These are phyloP conservation scores for Polychytrium aggregatum DNA, from an alignment of 192 early-diverging fungal species.

Conservation along the genomic window DNA sequence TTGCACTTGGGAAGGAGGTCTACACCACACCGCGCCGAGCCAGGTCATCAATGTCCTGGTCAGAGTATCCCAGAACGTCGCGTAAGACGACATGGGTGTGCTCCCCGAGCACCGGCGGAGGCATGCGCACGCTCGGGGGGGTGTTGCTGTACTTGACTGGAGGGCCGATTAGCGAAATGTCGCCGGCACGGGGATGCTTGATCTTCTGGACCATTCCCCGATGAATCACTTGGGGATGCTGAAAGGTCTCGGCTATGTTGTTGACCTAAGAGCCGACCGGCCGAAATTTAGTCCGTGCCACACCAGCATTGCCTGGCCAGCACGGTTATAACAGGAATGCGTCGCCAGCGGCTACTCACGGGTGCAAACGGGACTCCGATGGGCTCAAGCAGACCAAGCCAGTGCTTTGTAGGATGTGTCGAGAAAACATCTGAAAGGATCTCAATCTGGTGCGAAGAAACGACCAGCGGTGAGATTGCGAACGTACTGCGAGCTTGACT, in stretches of 20 bases:
- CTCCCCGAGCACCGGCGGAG: conserved; percentile 77
- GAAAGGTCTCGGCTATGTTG: conserved; percentile 41
- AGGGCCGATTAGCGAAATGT: conserved; percentile 61
- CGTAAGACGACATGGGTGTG: conserved; percentile 74
- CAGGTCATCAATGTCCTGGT: conserved; percentile 35
- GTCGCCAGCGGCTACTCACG: conserved; percentile 43
- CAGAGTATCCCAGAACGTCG: conserved; percentile 50
- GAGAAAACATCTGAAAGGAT: conserved; percentile 43
- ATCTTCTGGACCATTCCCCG: conserved; percentile 66
- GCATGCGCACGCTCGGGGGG: conserved; percentile 46
- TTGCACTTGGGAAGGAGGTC: too few relatives aligned
- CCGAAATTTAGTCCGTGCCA: too few relatives aligned
- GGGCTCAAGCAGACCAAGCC: conserved; percentile 53
- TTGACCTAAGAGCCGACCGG: too few relatives aligned
- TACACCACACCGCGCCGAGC: conserved; percentile 3
- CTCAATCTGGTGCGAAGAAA: conserved; percentile 17
- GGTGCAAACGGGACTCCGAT: conserved; percentile 72
- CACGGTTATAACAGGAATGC: too few relatives aligned
- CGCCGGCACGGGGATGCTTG: conserved; percentile 69
- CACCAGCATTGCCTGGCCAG: too few relatives aligned
- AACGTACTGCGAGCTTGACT: too few relatives aligned
- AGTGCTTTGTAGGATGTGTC: conserved; percentile 39
- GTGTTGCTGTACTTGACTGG: conserved; percentile 71
- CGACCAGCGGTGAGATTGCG: too few relatives aligned
- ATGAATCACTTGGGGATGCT: conserved; percentile 20